These are phyloP conservation scores for Rhynchosporium graminicola DNA, from an alignment of 2,329 filamentous ascomycete genomes.

Conservation along the genomic window DNA sequence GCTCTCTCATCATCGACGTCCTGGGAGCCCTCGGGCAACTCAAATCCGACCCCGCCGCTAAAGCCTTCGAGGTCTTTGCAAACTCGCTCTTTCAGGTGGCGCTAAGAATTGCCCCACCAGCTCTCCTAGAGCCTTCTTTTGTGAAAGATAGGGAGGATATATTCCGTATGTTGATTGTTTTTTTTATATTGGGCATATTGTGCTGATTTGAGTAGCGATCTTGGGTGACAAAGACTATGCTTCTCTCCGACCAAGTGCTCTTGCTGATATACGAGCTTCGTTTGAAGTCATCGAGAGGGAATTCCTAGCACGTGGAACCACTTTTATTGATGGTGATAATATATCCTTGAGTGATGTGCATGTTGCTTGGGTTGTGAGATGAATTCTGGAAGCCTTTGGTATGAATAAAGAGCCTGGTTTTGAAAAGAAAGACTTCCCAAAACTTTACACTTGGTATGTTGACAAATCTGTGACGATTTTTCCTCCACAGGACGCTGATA, in stretches of 20 bases:
- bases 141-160: slow-evolving; percentile 10
- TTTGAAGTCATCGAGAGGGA: slow-evolving; percentile 3
- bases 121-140: not conserved
- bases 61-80: slow-evolving; percentile 11
- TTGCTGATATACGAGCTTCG: slow-evolving; percentile 2
- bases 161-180: not conserved
- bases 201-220: slow-evolving; percentile 3
- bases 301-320: not conserved
- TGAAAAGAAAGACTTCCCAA: not conserved
- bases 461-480: not conserved
- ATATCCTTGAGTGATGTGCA: not conserved
- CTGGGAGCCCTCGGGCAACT: not conserved
- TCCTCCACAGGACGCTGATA: not conserved
- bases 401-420: not conserved
- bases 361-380: slow-evolving; percentile 2
- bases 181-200: not conserved
- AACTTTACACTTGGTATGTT: not conserved
- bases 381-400: not conserved
- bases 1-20: slow-evolving; percentile 9
- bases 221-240: not conserved
- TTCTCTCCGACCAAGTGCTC: slow-evolving; percentile 1
- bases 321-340: slow-evolving; percentile 1
- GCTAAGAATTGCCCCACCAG: not conserved
- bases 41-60: not conserved
- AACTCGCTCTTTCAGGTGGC: slow-evolving; percentile 5